Evolutionary conservation across 352 stramenopile genomes (phyloP), one percentile per base, ranked within the genome.

Genomic region (Chrysophaeum taylorii): DNA sequence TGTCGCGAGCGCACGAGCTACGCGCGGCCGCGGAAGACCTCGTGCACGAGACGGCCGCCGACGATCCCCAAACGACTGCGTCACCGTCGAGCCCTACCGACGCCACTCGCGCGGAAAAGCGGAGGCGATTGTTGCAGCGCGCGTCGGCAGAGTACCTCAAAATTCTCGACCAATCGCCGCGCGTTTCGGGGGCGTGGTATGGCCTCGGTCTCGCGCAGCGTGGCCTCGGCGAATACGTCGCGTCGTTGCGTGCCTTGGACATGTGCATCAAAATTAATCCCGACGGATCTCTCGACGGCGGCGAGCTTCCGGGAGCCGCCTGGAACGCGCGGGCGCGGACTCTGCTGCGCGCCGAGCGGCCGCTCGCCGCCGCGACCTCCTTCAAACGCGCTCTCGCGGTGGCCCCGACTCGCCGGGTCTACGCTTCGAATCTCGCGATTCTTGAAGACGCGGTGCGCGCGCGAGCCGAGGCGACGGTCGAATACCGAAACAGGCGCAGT

Each of bases 271-370:
- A 36, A 5, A 2, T 36, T 5, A 12, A 5, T 2, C 15, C 50
- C 2, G 50, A 62, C 50, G 50, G 50, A 2, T 35, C 50, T 9
- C 50, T 62, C 50, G 50, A 62, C 27, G 50, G n/a, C n/a, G 27
- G 27, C 50, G 50, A 62, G 50, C 15, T 36, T 33, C n/a, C 50
- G 50, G 50, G 50, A 9, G 50, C 50, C 4, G 50, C 50, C 27
- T 62, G 50, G 50, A 62, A 62, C 50, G 50, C 50, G 50, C 50
- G 50, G 27, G 50, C n/a, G n/a, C 50, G 50, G n/a, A 37, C 50
- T 2, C 50, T 62, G 7, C 1, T 62, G 27, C 50, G 50, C 23
- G 50, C 25, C 50, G 50, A 31, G 4, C 50, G 50, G 50, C 27
- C 25, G 1, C 1, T 38, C 7, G 9, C 7, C 25, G 50, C 50